phyloP scores from a whole-genome alignment of 2,329 filamentous ascomycete genomes.

The Colletotrichum musicola region DNA sequence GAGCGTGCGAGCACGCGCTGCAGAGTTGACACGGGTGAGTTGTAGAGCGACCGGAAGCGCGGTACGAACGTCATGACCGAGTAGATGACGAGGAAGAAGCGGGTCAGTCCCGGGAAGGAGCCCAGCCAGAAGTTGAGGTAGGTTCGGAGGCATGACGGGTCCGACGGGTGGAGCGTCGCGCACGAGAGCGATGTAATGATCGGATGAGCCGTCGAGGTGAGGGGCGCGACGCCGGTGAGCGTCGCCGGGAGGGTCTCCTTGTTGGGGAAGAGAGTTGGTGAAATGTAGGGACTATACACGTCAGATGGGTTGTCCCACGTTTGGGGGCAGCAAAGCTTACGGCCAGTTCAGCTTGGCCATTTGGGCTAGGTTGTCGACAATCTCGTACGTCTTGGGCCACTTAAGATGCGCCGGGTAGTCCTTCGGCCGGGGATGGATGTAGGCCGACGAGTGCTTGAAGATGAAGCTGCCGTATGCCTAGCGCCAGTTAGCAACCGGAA shows the following conservation, averaged over 20 bases:
- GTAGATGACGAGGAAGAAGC: conserved; percentile 82
- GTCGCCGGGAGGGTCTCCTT: conserved; percentile 75
- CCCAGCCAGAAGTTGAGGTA: conserved; percentile 89
- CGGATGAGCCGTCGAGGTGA: conserved; percentile 88
- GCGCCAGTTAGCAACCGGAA: conserved; percentile 1
- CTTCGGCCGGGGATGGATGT: conserved; percentile 79
- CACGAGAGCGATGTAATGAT: conserved; percentile 88
- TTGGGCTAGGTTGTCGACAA: conserved; percentile 84
- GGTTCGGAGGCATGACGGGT: conserved; percentile 89
- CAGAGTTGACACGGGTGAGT: conserved; percentile 75
- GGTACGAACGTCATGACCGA: conserved; percentile 76
- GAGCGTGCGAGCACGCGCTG: conserved; percentile 76
- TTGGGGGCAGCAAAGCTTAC: conserved; percentile 61
- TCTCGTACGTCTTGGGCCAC: conserved; percentile 82
- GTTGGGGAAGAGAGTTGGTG: conserved; percentile 86
- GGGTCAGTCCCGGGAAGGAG: conserved; percentile 82
- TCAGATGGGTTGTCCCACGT: conserved; percentile 33
- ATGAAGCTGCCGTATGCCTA: conserved; percentile 60
- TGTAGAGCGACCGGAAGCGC: conserved; percentile 75
- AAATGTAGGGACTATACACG: conserved; percentile 75
- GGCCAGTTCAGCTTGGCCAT: conserved; percentile 90
- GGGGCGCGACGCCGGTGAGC: conserved; percentile 77
- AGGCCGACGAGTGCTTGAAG: conserved; percentile 81
- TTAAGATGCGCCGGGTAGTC: conserved; percentile 73
- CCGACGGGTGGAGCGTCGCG: conserved; percentile 86